These are phyloP conservation scores for Dorcoceras hygrometricum DNA, from an alignment of 257 asterid species.

Conservation along the genomic window DNA sequence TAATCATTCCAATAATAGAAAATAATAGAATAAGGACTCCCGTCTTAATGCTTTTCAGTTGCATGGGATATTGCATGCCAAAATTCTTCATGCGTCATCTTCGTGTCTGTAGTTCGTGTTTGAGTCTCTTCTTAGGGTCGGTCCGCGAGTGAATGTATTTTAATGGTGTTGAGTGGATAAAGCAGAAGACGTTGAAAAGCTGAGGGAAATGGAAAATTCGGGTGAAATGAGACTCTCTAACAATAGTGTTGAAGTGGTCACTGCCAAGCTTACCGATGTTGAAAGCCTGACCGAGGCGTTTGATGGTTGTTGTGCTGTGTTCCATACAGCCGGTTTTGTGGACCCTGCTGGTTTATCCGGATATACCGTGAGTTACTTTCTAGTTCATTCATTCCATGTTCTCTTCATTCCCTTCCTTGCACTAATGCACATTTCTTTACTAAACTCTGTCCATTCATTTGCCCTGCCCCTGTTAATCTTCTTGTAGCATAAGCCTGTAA, in stretches of 20 bases:
- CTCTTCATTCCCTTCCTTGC: neutral
- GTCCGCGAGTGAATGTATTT: conserved; percentile 2
- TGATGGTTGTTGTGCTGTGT: conserved; percentile 71
- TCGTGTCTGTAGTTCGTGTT: neutral
- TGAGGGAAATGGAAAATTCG: conserved; percentile 75
- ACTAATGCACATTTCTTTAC: neutral
- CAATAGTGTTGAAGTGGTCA: conserved; percentile 56
- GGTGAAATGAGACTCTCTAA: conserved; percentile 67
- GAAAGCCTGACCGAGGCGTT: conserved; percentile 63
- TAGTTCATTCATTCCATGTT: conserved; percentile 5
- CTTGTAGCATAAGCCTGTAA: neutral
- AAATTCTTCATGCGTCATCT: neutral
- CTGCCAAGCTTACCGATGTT: conserved; percentile 56
- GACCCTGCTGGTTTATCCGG: conserved; percentile 94
- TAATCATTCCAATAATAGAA: neutral
- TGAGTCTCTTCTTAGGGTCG: neutral
- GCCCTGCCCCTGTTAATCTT: neutral
- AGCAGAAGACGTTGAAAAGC: conserved; percentile 84
- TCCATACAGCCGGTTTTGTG: conserved; percentile 81
- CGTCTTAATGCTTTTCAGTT: neutral
- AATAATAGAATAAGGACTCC: neutral
- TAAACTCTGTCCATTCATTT: neutral
- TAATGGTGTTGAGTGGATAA: conserved; percentile 1
- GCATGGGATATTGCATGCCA: neutral
- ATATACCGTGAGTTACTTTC: conserved; percentile 57